Base-by-base conservation (phyloP, 1,284 basidiomycete species). In the Rhodofomes roseus region DNA sequence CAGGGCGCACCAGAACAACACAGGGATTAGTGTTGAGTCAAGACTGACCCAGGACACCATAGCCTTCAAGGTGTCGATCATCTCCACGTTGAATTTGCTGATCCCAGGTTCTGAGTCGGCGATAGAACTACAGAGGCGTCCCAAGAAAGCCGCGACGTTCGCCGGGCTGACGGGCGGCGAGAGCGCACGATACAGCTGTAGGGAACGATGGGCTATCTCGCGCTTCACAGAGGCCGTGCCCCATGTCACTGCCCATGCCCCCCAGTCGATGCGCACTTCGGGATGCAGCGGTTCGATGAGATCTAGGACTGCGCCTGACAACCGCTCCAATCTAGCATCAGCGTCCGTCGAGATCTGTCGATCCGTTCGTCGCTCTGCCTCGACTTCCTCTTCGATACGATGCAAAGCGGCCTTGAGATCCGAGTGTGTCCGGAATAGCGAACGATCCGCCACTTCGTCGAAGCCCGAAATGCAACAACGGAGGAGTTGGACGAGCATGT, bases 171-270 rank as follows among this genome's bases (percentile, higher is more conserved):
- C 81, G 36, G 81, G 79, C 0, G 93, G 90, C 64, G 86, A 83
- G n/a, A 98, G 77, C 1, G 91, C 86, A 40, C 94, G 87, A 74
- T 95, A 95, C n/a, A 94, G 80, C 71, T 97, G 94, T 63, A 98
- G 80, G 2, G 95, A 96, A 34, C 94, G 85, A 74, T 92, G 94
- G 0, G 96, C 95, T 31, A 90, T 86, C 54, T 89, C 87, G 41
- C 93, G 85, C 61, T 95, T 92, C 4, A 93, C 90, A 66, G 93
- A 95, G 1, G 89, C 83, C 2, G 93, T 94, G 1, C 93, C 92
- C 90, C 96, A 97, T 36, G 81, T 76, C 60, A 97, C 77, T 2
- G 93, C 92, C 31, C 93, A 69, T 5, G 87, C 85, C 6, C 93
- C 93, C 89, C 96, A 95, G 54, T 85, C 80, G 62, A 91, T 85